phyloP scores from a whole-genome alignment of 108 stramenopile species.

The Cyclostephanos invisitatus region DNA sequence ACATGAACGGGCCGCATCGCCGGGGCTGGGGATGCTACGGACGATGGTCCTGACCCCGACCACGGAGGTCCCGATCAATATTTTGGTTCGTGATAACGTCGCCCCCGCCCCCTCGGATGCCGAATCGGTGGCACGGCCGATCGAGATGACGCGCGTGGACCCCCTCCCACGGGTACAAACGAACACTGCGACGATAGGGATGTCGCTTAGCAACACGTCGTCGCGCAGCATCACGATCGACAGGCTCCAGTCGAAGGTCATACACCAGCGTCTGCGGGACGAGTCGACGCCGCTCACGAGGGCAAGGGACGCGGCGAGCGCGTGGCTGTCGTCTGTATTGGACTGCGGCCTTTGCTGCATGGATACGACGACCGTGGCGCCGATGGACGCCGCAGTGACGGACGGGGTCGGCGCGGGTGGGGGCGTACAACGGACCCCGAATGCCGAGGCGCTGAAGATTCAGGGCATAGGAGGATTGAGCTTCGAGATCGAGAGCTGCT shows the following conservation, averaged over 20 bases:
- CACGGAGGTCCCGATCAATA: slow-evolving; percentile 1
- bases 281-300: slow-evolving; percentile 18
- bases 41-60: slow-evolving; percentile 14
- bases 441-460: slow-evolving; percentile 14
- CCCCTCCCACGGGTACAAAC: neutral
- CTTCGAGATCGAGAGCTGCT: slow-evolving; percentile 32
- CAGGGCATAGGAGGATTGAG: slow-evolving; percentile 34
- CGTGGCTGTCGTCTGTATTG: slow-evolving; percentile 40
- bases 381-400: neutral
- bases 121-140: neutral
- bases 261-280: slow-evolving; percentile 33
- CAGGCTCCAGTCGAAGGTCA: slow-evolving; percentile 38
- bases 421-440: slow-evolving; percentile 7
- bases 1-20: neutral
- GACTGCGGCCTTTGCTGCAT: slow-evolving; percentile 46
- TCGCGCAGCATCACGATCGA: slow-evolving; percentile 26
- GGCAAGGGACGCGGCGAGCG: slow-evolving; percentile 27
- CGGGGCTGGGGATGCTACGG: neutral
- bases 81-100: neutral
- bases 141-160: neutral
- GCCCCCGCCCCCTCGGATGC: slow-evolving; percentile 1
- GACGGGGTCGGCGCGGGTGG: neutral
- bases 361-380: slow-evolving; percentile 25
- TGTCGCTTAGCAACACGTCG: slow-evolving; percentile 1
- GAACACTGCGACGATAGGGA: neutral